Evolutionary conservation across 1,284 basidiomycete species (phyloP).

Genomic region (Microbotryum silenes-acaulis): DNA sequence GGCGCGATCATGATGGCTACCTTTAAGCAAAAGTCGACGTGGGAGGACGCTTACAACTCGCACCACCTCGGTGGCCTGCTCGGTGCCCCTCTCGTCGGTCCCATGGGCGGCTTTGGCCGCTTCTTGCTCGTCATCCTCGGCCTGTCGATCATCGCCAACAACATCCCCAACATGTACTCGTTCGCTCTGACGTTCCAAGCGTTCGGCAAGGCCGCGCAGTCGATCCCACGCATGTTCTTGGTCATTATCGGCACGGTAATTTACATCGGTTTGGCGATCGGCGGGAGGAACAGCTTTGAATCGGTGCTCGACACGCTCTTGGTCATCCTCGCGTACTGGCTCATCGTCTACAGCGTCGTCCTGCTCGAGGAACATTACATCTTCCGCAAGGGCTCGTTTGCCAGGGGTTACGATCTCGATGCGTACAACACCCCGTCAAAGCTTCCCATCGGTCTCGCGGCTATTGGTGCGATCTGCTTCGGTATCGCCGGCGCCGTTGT

Average conservation of each 20-base stretch:
- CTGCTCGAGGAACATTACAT: slow-evolving; percentile 42
- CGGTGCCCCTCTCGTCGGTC: slow-evolving; percentile 35
- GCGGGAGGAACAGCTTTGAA: slow-evolving; percentile 40
- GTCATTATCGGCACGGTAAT: slow-evolving; percentile 36
- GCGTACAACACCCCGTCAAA: slow-evolving; percentile 35
- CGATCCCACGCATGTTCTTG: slow-evolving; percentile 41
- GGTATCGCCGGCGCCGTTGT: slow-evolving; percentile 39
- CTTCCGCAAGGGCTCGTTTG: slow-evolving; percentile 38
- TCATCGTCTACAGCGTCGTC: slow-evolving; percentile 41
- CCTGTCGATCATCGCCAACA: slow-evolving; percentile 40
- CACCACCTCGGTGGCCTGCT: slow-evolving; percentile 51
- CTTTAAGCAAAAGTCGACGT: slow-evolving; percentile 50
- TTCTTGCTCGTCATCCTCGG: slow-evolving; percentile 37
- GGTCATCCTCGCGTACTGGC: slow-evolving; percentile 40
- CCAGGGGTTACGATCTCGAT: slow-evolving; percentile 39
- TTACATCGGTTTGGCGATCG: slow-evolving; percentile 38
- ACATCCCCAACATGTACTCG: slow-evolving; percentile 41
- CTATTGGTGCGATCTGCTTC: slow-evolving; percentile 33
- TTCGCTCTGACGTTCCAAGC: slow-evolving; percentile 37
- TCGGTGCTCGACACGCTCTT: slow-evolving; percentile 34
- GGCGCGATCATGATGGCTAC: slow-evolving; percentile 46
- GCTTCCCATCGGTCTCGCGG: slow-evolving; percentile 38
- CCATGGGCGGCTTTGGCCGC: slow-evolving; percentile 31
- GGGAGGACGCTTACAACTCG: slow-evolving; percentile 55
- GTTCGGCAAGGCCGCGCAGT: slow-evolving; percentile 39